phyloP scores from a whole-genome alignment of 1,284 basidiomycete genomes.

The Leccinum insolens region DNA sequence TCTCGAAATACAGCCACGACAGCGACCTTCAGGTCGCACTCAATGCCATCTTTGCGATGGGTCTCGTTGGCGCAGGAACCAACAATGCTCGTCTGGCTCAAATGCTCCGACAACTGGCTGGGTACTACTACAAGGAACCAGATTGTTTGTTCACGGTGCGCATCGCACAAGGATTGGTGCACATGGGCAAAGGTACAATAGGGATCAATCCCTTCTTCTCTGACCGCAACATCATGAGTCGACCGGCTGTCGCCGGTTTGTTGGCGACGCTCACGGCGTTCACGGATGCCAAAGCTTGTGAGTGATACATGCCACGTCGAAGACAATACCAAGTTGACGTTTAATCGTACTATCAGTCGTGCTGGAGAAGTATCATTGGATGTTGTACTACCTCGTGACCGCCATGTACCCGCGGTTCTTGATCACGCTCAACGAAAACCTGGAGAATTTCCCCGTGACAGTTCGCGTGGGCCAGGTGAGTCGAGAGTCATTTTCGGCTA shows the following conservation, averaged over 20 bases:
- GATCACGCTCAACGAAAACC: slow-evolving; percentile 94
- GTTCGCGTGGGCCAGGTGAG: slow-evolving; percentile 92
- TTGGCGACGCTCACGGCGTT: slow-evolving; percentile 90
- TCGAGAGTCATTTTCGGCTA: slow-evolving; percentile 3
- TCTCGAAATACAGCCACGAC: slow-evolving; percentile 99
- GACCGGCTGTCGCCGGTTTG: slow-evolving; percentile 90
- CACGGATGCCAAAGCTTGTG: slow-evolving; percentile 91
- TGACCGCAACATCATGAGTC: slow-evolving; percentile 89
- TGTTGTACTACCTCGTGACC: slow-evolving; percentile 93
- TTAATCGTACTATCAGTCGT: slow-evolving; percentile 58
- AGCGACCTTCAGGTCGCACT: slow-evolving; percentile 95
- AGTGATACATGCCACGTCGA: slow-evolving; percentile 39
- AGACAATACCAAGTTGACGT: slow-evolving; percentile 6
- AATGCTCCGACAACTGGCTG: slow-evolving; percentile 95
- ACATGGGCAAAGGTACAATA: slow-evolving; percentile 99
- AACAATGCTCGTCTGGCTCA: slow-evolving; percentile 98
- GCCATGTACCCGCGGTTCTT: slow-evolving; percentile 99
- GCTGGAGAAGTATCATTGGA: slow-evolving; percentile 97
- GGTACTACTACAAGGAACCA: slow-evolving; percentile 97
- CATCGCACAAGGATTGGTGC: slow-evolving; percentile 94
- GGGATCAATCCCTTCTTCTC: slow-evolving; percentile 98
- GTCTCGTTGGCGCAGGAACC: slow-evolving; percentile 95
- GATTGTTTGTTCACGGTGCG: slow-evolving; percentile 98
- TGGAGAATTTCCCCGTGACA: slow-evolving; percentile 83
- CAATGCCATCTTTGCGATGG: slow-evolving; percentile 99